Base-by-base conservation (phyloP, 2,329 filamentous ascomycete species). In the Diaporthe sp. region DNA sequence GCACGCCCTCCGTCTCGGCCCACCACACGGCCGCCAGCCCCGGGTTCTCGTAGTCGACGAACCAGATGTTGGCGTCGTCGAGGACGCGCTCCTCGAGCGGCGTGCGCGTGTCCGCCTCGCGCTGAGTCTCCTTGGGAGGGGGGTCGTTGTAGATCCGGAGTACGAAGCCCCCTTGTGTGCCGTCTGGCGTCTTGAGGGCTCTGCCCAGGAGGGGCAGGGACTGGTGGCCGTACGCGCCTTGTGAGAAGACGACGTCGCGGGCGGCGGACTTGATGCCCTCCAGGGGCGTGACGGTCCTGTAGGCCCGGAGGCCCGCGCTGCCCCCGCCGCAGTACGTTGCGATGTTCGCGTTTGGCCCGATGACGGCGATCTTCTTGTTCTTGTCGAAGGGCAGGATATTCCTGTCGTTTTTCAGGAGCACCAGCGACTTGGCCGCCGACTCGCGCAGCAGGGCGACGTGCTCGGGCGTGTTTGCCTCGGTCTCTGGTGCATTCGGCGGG, bases 371-470 rank as follows among this genome's bases (percentile, higher is more conserved):
- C 0, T 86, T 84, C 74, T 86, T 84, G 70, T 19, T 13, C 44
- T 75, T 72, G 53, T 84, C 82, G 71, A 90, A 81, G 0, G 92
- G 92, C 0, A 94, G 84, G 1, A 90, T 81, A 22, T 84, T 84
- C 7, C 86, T 86, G 34, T 91, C 87, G 77, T 94, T 94, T 83
- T 93, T 93, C 61, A 94, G 84, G 31, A 94, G 86, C 0, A 93
- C 91, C 19, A 93, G 89, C 0, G 89, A 90, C 75, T 92, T 89
- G 0, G 88, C 87, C 2, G 91, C 90, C 8, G 92, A 85, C 46
- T 89, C 86, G 42, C 92, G 86, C 15, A 92, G 86, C 37, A 93
- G 79, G 17, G 80, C 79, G 13, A 81, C 81, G 61, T 82, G 83
- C 77, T 83, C 84, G 25, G 79, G 82, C 9, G 67, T 82, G 75